Base-by-base conservation (phyloP, 2,329 filamentous ascomycete species). In the Fusarium duplospermum region DNA sequence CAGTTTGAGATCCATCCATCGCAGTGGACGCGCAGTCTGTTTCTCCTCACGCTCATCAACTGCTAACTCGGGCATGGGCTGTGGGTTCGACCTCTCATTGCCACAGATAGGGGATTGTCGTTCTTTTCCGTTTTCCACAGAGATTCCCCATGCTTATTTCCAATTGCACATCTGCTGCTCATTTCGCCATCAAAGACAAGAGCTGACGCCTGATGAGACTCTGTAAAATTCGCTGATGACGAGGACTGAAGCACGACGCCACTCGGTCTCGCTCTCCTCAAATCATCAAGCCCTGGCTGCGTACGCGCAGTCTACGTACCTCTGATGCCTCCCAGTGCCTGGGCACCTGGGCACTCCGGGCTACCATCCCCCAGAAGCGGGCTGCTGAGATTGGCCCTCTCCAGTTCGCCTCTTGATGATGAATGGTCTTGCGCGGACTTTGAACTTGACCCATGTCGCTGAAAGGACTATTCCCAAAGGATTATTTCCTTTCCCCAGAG, bases 381-480 rank as follows among this genome's bases (percentile, higher is more conserved):
- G 27, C 47, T 62, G 36, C 52, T 74, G 62, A 72, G 63, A 69
- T 62, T 72, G 66, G 60, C 54, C 45, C 62, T 61, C 14, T 24
- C 54, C 33, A 50, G 62, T 75, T 75, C 64, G 72, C 73, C 73
- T 75, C 67, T 75, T 62, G 72, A 75, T 75, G 72, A 75, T 75
- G 73, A 75, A 75, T 65, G 47, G 54, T 58, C 57, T 75, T 75
- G 72, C 73, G 73, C 62, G 62, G 69, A 68, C 72, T 68, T 68
- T 67, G 38, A 45, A 36, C 16, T 60, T 62, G 68, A 72, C 71
- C 68, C 61, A 47, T 66, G 69, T 50, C 50, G 29, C 35, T 27
- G n/a, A 18, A 20, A 75, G 35, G 33, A 38, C 45, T 24, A 58
- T 58, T 36, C 36, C 31, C 54, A 20, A 61, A 52, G 45, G 33